phyloP scores from a whole-genome alignment of 768 basidiomycete genomes.

The Russula compacta region DNA sequence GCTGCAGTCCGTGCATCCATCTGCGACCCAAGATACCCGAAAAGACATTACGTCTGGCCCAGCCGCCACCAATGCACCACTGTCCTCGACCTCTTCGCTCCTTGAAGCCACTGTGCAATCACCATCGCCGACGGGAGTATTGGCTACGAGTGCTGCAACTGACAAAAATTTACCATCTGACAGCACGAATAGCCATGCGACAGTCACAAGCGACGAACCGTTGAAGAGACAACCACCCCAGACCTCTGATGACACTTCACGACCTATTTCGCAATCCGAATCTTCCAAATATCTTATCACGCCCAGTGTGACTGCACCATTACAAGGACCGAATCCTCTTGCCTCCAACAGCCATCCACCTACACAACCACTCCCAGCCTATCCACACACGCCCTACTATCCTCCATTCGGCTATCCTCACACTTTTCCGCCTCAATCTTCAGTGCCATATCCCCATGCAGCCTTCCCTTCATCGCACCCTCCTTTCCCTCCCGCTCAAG shows the following conservation, averaged over 20 bases:
- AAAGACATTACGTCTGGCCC: conserved; percentile 18
- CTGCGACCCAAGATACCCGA: conserved; percentile 19
- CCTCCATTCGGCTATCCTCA: conserved; percentile 35
- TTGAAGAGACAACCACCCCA: neutral
- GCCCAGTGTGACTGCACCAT: neutral
- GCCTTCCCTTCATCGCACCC: conserved; percentile 27
- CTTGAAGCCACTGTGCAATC: conserved; percentile 2
- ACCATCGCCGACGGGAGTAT: conserved; percentile 22
- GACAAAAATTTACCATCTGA: neutral
- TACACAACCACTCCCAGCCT: conserved; percentile 36
- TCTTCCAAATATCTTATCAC: neutral
- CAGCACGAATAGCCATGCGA: neutral
- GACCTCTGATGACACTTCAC: neutral
- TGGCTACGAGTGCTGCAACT: neutral
- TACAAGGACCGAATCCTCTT: conserved; percentile 35
- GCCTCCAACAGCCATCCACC: conserved; percentile 45
- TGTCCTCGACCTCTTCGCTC: conserved; percentile 18
- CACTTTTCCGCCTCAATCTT: conserved; percentile 24
- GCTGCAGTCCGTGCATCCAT: conserved; percentile 27
- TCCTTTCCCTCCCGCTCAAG: conserved; percentile 25
- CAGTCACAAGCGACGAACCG: neutral
- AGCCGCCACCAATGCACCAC: conserved; percentile 15
- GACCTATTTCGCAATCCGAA: neutral
- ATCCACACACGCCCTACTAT: conserved; percentile 64
- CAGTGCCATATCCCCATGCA: conserved; percentile 30